Conservation (phyloP, 495 filamentous ascomycete genomes). For the Penicillium samsonianum region DNA sequence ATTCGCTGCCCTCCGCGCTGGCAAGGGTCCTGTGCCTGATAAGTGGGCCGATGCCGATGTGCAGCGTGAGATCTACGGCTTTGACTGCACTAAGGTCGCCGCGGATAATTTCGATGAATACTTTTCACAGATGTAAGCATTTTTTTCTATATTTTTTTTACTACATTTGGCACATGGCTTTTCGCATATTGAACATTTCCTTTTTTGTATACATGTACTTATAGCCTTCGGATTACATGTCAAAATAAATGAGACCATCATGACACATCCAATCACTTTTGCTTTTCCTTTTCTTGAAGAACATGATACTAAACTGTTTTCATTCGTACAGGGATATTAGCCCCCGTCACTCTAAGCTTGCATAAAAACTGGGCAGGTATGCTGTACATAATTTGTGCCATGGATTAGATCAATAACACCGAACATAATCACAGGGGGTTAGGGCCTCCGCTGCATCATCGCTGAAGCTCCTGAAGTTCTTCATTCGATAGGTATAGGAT, state of each 20-base stretch:
- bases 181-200: background rate
- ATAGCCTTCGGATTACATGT: background rate
- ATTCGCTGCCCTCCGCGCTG: constrained; percentile 62
- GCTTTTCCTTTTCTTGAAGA: background rate
- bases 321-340: constrained; percentile 5
- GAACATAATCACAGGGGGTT: background rate
- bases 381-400: background rate
- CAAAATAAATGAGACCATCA: constrained; percentile 4
- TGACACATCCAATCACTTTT: background rate
- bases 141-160: constrained; percentile 9
- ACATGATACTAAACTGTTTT: constrained; percentile 7
- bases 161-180: background rate
- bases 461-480: too few relatives aligned
- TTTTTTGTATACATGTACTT: constrained; percentile 20
- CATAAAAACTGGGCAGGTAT: background rate
- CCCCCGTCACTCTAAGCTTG: constrained; percentile 14
- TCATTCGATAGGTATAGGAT: too few relatives aligned
- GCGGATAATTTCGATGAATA: constrained; percentile 61
- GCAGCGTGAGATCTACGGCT: constrained; percentile 73
- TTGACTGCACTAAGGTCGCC: constrained; percentile 64
- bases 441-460: too few relatives aligned
- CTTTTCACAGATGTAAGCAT: constrained; percentile 46
- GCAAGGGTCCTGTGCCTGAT: constrained; percentile 64
- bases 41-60: constrained; percentile 82
- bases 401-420: background rate